Percentiles rank a stretch among this genome's conserved stretches.
These are phyloP conservation scores for Lachnellula cervina DNA, from an alignment of 2,329 filamentous ascomycete species.

Conservation along the genomic window DNA sequence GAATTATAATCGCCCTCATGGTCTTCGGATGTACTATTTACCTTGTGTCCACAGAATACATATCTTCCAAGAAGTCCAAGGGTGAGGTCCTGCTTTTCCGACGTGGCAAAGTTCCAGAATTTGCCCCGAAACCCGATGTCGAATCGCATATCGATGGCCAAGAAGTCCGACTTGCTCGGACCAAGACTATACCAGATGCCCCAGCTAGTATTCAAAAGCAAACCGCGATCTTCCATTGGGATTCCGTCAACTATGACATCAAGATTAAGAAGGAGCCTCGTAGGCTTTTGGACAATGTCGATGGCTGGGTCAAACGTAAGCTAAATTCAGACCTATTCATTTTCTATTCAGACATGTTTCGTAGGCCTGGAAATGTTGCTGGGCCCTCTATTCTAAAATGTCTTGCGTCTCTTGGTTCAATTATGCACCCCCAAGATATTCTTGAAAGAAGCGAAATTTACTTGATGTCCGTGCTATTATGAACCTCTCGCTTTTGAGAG, in stretches of 20 bases:
- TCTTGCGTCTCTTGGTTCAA: too few relatives aligned
- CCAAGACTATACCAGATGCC: constrained; percentile 16
- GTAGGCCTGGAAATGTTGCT: too few relatives aligned
- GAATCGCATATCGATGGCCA: constrained; percentile 18
- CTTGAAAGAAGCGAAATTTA: too few relatives aligned
- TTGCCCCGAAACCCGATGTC: constrained; percentile 15
- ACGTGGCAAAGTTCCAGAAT: constrained; percentile 50
- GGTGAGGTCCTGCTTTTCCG: constrained; percentile 73
- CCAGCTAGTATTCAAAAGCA: constrained; percentile 35
- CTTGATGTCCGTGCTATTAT: too few relatives aligned
- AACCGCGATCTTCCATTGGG: constrained; percentile 49
- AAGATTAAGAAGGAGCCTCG: constrained; percentile 74
- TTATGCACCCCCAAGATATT: too few relatives aligned
- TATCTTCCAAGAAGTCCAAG: constrained; percentile 64
- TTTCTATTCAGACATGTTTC: too few relatives aligned
- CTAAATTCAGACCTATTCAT: too few relatives aligned
- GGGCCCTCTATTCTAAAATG: too few relatives aligned
- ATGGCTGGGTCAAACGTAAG: constrained; percentile 79
- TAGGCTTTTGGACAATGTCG: constrained; percentile 76
- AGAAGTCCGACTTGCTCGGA: constrained; percentile 37
- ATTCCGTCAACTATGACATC: constrained; percentile 51
- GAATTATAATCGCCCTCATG: constrained; percentile 62
- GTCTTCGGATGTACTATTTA: constrained; percentile 58
- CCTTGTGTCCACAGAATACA: constrained; percentile 59
- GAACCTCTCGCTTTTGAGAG: too few relatives aligned